Evolutionary conservation across 306 rosid genomes (phyloP).

Genomic region (Glycine tomentella): DNA sequence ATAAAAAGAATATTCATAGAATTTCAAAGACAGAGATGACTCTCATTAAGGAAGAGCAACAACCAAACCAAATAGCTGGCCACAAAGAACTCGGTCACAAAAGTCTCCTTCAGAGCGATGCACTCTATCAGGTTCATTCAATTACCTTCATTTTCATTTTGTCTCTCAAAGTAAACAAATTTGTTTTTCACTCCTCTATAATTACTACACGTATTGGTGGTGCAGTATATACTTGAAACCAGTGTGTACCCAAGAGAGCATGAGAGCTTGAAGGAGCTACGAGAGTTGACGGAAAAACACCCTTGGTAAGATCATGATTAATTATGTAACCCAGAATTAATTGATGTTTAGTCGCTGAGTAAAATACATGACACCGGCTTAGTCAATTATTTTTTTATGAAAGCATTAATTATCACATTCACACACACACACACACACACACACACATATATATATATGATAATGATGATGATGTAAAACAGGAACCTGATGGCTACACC

Average conservation of each 20-base stretch:
- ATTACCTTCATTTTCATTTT: background rate
- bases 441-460: no score
- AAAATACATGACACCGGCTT: no score
- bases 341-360: no score
- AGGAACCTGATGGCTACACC: conserved; percentile 92
- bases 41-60: background rate
- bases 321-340: background rate
- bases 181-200: background rate
- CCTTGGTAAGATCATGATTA: conserved; percentile 55
- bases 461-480: conserved; percentile 21
- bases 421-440: no score
- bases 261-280: conserved; percentile 82
- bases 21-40: background rate
- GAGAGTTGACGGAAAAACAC: conserved; percentile 85
- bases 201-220: background rate
- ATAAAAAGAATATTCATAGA: background rate
- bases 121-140: conserved; percentile 72
- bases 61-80: background rate
- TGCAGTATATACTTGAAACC: conserved; percentile 80
- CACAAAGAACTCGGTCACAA: conserved; percentile 88
- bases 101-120: conserved; percentile 90
- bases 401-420: no score
- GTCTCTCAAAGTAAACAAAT: no score
- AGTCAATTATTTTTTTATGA: no score
- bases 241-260: conserved; percentile 93